These are phyloP conservation scores for Penicillium psychrofluorescens DNA, from an alignment of 495 filamentous ascomycete genomes.

Conservation along the genomic window DNA sequence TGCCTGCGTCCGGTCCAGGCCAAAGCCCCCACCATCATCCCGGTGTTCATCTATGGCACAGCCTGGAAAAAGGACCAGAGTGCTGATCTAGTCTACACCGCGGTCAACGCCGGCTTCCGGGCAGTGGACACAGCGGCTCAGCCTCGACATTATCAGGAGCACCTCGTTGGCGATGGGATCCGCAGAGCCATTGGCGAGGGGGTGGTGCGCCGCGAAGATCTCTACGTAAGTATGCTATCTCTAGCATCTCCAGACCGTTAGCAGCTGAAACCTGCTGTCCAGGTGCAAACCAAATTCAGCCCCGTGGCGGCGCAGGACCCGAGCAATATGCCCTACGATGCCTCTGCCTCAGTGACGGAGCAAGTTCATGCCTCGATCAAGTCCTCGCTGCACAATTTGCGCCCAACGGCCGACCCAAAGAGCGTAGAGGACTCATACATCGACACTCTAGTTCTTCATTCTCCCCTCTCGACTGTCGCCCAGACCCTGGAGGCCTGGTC, in stretches of 20 bases:
- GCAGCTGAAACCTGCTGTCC: slow-evolving; percentile 2
- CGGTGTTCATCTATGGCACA: slow-evolving; percentile 69
- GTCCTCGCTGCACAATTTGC: slow-evolving; percentile 63
- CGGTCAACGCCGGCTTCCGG: slow-evolving; percentile 63
- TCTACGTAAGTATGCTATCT: slow-evolving; percentile 44
- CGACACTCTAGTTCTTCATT: slow-evolving; percentile 68
- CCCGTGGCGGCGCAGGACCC: slow-evolving; percentile 52
- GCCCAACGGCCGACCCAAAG: slow-evolving; percentile 15
- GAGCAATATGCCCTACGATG: slow-evolving; percentile 52
- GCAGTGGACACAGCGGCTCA: slow-evolving; percentile 76
- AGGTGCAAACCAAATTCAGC: slow-evolving; percentile 83
- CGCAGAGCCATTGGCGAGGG: slow-evolving; percentile 49
- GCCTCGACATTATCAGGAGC: slow-evolving; percentile 71
- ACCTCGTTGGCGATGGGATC: slow-evolving; percentile 60
- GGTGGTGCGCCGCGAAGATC: slow-evolving; percentile 48
- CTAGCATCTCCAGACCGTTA: not conserved
- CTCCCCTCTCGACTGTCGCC: slow-evolving; percentile 48
- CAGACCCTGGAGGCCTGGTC: slow-evolving; percentile 61
- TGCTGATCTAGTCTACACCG: slow-evolving; percentile 57
- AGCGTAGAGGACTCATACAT: slow-evolving; percentile 49
- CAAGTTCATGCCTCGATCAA: slow-evolving; percentile 61
- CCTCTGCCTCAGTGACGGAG: slow-evolving; percentile 40
- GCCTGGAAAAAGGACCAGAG: slow-evolving; percentile 81
- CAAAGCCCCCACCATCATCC: slow-evolving; percentile 25
- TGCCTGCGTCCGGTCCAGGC: slow-evolving; percentile 23